Evolutionary conservation across 345 rosid genomes (phyloP).

Genomic region (Alliaria petiolata): DNA sequence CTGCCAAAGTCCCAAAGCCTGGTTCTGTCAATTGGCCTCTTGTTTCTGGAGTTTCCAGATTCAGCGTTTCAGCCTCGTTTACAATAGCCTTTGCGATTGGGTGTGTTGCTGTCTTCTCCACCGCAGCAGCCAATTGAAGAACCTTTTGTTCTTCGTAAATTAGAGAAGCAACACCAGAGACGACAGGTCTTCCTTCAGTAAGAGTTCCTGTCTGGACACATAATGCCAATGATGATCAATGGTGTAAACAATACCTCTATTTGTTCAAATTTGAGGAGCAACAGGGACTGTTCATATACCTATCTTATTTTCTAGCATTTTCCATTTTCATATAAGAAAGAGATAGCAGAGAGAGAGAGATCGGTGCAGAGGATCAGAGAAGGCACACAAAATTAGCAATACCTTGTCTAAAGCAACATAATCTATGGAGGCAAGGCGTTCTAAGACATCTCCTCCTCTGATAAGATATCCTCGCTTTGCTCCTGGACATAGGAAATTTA

Average conservation of each 20-base stretch:
- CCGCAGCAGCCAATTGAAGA: constrained; percentile 85
- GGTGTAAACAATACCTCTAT: neutral
- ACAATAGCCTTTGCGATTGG: constrained; percentile 90
- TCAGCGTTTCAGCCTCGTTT: constrained; percentile 57
- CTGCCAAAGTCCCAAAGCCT: constrained; percentile 91
- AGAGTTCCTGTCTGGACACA: constrained; percentile 85
- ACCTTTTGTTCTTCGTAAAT: constrained; percentile 60
- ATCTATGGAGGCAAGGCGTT: constrained; percentile 76
- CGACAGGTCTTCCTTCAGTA: constrained; percentile 85
- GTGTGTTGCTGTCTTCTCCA: constrained; percentile 86
- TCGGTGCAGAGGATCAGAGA: neutral
- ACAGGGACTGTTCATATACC: neutral
- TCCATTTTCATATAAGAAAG: neutral
- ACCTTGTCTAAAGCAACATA: constrained; percentile 92
- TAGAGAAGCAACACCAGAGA: constrained; percentile 65
- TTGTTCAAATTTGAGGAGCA: neutral
- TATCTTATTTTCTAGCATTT: neutral
- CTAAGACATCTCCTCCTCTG: constrained; percentile 96
- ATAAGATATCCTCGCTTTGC: constrained; percentile 93
- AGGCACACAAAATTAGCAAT: neutral
- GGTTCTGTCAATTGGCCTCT: constrained; percentile 92
- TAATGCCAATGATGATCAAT: constrained; percentile 7
- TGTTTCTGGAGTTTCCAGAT: constrained; percentile 61
- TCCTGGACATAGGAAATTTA: constrained; percentile 47
- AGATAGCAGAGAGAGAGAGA: constrained; percentile 6